Percentiles rank a stretch among this genome's conserved stretches.
phyloP scores from a whole-genome alignment of 192 early-diverging fungal species.

The Haplosporangium gracile region DNA sequence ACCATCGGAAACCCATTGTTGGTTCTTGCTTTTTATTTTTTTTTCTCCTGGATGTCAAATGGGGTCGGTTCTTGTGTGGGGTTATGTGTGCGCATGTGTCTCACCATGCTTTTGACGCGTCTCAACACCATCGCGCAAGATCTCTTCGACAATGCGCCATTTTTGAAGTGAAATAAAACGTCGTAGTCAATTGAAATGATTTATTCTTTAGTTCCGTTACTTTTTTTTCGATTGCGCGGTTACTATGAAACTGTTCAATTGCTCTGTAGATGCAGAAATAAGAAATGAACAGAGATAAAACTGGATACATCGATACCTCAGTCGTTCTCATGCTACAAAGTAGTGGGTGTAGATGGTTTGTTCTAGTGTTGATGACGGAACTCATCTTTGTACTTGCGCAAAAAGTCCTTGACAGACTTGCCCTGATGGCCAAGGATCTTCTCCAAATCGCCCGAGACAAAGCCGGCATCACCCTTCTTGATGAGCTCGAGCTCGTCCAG shows the following conservation, averaged over 20 bases:
- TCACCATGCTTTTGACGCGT: background rate
- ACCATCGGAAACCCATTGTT: background rate
- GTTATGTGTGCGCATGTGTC: background rate
- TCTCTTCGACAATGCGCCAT: background rate
- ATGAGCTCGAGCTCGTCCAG: conserved; percentile 37
- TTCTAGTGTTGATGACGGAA: background rate
- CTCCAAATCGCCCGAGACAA: conserved; percentile 38
- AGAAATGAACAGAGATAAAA: background rate
- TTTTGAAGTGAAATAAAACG: background rate
- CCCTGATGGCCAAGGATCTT: conserved; percentile 30
- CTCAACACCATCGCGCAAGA: background rate
- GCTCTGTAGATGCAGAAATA: no score
- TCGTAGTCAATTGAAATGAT: background rate
- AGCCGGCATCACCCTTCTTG: conserved; percentile 21
- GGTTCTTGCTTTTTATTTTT: background rate
- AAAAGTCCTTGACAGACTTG: conserved; percentile 26
- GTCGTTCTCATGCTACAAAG: background rate
- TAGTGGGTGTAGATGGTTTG: background rate
- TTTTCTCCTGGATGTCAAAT: background rate
- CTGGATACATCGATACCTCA: background rate
- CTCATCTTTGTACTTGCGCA: conserved; percentile 35
- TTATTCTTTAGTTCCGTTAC: no score
- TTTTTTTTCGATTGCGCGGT: no score
- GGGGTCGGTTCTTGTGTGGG: background rate
- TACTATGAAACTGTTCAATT: no score